phyloP scores from a whole-genome alignment of 2,329 filamentous ascomycete genomes.

The Trichoderma lentiforme region DNA sequence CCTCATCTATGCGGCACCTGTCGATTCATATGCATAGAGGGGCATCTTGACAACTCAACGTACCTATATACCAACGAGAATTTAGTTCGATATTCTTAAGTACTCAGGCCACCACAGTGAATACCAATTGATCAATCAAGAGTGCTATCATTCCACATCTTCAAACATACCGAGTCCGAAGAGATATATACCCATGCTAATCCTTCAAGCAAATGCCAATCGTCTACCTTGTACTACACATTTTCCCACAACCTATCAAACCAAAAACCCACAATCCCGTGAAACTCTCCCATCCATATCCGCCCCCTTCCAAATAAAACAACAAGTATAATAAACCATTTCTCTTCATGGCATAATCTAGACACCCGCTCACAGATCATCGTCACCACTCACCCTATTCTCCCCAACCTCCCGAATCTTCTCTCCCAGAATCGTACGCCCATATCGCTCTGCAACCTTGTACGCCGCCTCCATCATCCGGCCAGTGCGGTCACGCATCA shows the following conservation, averaged over 20 bases:
- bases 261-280: neutral
- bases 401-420: conserved; percentile 90
- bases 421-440: conserved; percentile 72
- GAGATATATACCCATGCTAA: neutral
- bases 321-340: neutral
- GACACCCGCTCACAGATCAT: conserved; percentile 27
- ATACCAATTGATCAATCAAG: neutral
- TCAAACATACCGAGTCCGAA: neutral
- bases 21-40: no score
- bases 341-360: neutral
- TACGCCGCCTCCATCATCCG: conserved; percentile 88
- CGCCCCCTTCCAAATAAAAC: neutral
- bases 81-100: neutral
- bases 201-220: neutral
- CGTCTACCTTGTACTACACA: neutral
- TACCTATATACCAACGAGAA: neutral
- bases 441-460: conserved; percentile 86
- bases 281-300: neutral
- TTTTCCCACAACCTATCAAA: neutral
- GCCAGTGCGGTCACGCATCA: conserved; percentile 81
- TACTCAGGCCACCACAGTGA: neutral
- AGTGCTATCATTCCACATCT: neutral
- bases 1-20: no score
- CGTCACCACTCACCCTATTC: conserved; percentile 59
- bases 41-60: neutral